phyloP scores from a whole-genome alignment of 768 basidiomycete genomes.

The Butyriboletus loyo region DNA sequence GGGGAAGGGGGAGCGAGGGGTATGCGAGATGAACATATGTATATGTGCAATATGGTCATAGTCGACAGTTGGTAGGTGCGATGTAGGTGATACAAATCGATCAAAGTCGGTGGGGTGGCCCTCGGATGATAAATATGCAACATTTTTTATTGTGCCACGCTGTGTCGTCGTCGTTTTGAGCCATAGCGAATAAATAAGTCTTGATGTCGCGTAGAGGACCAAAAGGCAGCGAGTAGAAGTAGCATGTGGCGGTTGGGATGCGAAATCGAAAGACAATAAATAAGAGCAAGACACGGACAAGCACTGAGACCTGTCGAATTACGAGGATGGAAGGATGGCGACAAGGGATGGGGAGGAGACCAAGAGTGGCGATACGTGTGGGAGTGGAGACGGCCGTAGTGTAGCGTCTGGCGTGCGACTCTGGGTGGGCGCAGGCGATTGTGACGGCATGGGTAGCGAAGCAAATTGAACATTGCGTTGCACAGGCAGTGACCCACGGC shows the following conservation, averaged over 20 bases:
- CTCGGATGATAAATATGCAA: slow-evolving; percentile 26
- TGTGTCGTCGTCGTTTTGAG: slow-evolving; percentile 28
- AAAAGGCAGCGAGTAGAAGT: slow-evolving; percentile 8
- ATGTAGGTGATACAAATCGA: slow-evolving; percentile 30
- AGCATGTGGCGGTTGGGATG: slow-evolving; percentile 8
- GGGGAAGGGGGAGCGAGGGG: slow-evolving; percentile 11
- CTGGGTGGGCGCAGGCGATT: slow-evolving; percentile 24
- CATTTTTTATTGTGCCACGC: slow-evolving; percentile 23
- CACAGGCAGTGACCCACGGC: slow-evolving; percentile 31
- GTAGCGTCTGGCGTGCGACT: slow-evolving; percentile 25
- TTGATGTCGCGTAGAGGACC: slow-evolving; percentile 21
- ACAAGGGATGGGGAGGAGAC: slow-evolving; percentile 21
- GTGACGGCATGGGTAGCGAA: slow-evolving; percentile 32
- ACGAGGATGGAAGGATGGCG: slow-evolving; percentile 22
- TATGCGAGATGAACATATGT: slow-evolving; percentile 20
- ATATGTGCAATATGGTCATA: slow-evolving; percentile 31
- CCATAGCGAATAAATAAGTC: slow-evolving; percentile 31
- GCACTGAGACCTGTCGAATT: background rate
- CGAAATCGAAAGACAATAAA: slow-evolving; percentile 30
- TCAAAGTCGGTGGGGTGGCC: slow-evolving; percentile 5
- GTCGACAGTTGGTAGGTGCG: slow-evolving; percentile 23
- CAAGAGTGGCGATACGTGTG: slow-evolving; percentile 29
- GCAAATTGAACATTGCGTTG: slow-evolving; percentile 29
- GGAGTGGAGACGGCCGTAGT: slow-evolving; percentile 23
- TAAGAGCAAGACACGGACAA: slow-evolving; percentile 20